Percentiles rank a stretch among this genome's conserved stretches.
Conservation (phyloP, 805 yeast species). For the Candida wancherniae region DNA sequence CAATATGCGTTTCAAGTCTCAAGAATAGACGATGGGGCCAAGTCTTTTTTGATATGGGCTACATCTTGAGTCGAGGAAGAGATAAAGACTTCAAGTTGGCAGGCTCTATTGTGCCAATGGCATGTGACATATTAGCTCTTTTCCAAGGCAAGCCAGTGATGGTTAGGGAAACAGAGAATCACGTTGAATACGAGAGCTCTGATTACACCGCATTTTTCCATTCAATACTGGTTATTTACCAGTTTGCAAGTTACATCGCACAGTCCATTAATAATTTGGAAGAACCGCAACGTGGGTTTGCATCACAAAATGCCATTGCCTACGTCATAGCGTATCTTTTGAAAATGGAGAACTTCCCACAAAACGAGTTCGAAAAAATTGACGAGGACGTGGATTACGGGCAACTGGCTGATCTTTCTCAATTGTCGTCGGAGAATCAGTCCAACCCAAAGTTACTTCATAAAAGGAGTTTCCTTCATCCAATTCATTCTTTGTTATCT, state of each 20-base stretch:
- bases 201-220: slow-evolving; percentile 74
- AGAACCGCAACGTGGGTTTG: slow-evolving; percentile 4
- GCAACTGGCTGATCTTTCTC: too few species aligned
- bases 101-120: slow-evolving; percentile 47
- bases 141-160: slow-evolving; percentile 78
- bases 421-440: too few species aligned
- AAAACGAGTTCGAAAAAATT: neutral
- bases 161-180: slow-evolving; percentile 69
- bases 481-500: slow-evolving; percentile 67
- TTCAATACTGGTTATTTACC: slow-evolving; percentile 61
- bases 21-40: slow-evolving; percentile 76
- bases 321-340: slow-evolving; percentile 28
- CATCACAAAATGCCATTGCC: slow-evolving; percentile 25
- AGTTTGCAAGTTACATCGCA: slow-evolving; percentile 52
- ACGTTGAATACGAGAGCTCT: slow-evolving; percentile 86
- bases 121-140: slow-evolving; percentile 59
- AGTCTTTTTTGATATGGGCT: slow-evolving; percentile 73
- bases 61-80: slow-evolving; percentile 66
- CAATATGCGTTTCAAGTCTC: slow-evolving; percentile 29
- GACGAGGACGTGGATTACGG: slow-evolving; percentile 23
- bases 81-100: slow-evolving; percentile 45
- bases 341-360: slow-evolving; percentile 23
- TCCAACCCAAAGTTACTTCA: too few species aligned
- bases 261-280: slow-evolving; percentile 35
- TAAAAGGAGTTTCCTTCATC: slow-evolving; percentile 70